Evolutionary conservation across 2,329 filamentous ascomycete species (phyloP).

Genomic region (Cadophora luteo-olivacea): DNA sequence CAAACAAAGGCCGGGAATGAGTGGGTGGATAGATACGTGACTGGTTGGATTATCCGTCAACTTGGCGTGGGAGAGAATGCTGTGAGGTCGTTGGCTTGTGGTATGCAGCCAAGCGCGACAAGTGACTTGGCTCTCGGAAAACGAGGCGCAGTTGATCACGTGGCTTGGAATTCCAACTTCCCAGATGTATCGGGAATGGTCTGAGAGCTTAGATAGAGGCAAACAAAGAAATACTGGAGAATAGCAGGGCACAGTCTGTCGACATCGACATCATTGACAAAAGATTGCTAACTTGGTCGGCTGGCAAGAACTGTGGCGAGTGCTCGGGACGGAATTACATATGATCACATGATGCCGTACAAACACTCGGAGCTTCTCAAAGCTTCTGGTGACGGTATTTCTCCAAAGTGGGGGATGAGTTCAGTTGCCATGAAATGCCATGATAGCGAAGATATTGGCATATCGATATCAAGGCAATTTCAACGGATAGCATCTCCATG

Average conservation of each 20-base stretch:
- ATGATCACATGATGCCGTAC: background rate
- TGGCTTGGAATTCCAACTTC: slow-evolving; percentile 2
- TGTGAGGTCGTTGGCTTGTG: slow-evolving; percentile 1
- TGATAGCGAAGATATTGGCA: background rate
- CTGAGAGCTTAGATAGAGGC: background rate
- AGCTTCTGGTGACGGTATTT: background rate
- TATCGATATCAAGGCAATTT: background rate
- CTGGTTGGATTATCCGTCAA: slow-evolving; percentile 3
- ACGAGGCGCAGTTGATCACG: slow-evolving; percentile 16
- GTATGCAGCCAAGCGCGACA: slow-evolving; percentile 5
- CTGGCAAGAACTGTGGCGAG: background rate
- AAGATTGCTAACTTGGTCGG: background rate
- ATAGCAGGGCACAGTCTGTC: background rate
- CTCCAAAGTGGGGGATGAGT: background rate
- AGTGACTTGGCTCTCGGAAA: slow-evolving; percentile 12
- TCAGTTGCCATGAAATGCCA: slow-evolving; percentile 4
- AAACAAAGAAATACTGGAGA: background rate
- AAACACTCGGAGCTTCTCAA: background rate
- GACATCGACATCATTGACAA: background rate
- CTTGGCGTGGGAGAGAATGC: background rate
- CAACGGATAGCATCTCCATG: background rate
- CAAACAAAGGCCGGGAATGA: background rate
- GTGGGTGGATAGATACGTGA: background rate
- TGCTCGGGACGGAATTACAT: no score
- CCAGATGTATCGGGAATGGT: background rate